Evolutionary conservation across 1,284 basidiomycete genomes (phyloP).

Genomic region (Ceratobasidium sp.): DNA sequence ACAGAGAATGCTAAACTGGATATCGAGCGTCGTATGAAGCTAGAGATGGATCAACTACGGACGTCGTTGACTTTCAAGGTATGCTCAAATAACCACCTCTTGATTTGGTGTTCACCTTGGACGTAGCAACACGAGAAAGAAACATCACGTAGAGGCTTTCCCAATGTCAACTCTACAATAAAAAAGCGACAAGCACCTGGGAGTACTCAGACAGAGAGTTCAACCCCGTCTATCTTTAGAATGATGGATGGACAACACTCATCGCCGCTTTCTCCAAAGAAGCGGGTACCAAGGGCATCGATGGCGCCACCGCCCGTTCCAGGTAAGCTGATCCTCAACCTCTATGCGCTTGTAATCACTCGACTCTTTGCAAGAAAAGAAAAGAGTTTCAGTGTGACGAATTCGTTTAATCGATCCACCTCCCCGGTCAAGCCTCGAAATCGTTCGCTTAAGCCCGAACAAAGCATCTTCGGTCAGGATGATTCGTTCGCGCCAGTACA

Average conservation of each 20-base stretch:
- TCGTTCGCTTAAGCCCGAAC: background rate
- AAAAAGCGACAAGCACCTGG: conserved; percentile 17
- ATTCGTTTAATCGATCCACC: conserved; percentile 20
- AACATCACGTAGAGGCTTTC: conserved; percentile 13
- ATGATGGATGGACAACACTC: conserved; percentile 2
- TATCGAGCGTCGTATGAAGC: conserved; percentile 14
- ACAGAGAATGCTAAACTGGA: conserved; percentile 11
- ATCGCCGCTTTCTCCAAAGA: conserved; percentile 22
- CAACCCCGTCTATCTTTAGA: conserved; percentile 6
- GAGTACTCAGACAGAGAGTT: conserved; percentile 9
- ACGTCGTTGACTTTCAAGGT: conserved; percentile 27
- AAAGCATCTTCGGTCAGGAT: background rate
- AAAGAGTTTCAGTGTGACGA: conserved; percentile 26
- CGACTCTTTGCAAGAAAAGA: conserved; percentile 29
- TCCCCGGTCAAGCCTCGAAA: conserved; percentile 9
- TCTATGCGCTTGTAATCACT: background rate
- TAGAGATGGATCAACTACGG: conserved; percentile 26
- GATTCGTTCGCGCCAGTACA: conserved; percentile 9
- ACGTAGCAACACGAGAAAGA: conserved; percentile 23
- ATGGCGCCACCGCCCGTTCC: conserved; percentile 26
- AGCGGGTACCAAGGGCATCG: background rate
- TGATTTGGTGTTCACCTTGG: background rate
- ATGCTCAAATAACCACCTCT: background rate
- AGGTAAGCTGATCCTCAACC: background rate
- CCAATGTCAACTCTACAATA: conserved; percentile 16